phyloP scores from a whole-genome alignment of 2,329 filamentous ascomycete species.

The Aspergillus thermomutatus region DNA sequence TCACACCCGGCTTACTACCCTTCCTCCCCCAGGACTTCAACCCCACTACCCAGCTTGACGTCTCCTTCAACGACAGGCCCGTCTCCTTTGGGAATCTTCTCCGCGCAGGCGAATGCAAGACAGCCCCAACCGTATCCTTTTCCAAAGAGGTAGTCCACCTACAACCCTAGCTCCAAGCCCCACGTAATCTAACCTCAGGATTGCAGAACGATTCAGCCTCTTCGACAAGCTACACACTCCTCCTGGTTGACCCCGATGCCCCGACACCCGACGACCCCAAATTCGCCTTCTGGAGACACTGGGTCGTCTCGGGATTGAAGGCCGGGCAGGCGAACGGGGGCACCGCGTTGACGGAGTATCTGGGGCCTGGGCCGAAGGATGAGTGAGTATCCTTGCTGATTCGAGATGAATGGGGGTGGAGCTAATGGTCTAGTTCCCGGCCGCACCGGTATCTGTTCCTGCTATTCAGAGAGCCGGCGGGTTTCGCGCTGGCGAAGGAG shows the following conservation, averaged over 20 bases:
- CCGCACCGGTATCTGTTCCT: slow-evolving; percentile 16
- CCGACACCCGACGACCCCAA: slow-evolving; percentile 17
- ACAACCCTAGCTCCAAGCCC: background rate
- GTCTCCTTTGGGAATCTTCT: slow-evolving; percentile 10
- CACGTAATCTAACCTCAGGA: background rate
- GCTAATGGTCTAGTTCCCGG: slow-evolving; percentile 5
- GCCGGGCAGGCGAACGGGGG: background rate
- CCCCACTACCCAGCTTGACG: slow-evolving; percentile 3
- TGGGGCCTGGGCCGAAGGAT: slow-evolving; percentile 17
- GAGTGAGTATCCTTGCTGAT: slow-evolving; percentile 5
- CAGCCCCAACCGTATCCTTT: slow-evolving; percentile 7
- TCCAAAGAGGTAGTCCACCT: slow-evolving; percentile 3
- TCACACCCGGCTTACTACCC: background rate
- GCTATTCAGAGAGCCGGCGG: slow-evolving; percentile 11
- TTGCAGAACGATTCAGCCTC: background rate
- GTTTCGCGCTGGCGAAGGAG: slow-evolving; percentile 3
- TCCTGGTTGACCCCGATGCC: slow-evolving; percentile 14
- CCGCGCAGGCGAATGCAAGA: slow-evolving; percentile 13
- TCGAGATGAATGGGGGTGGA: fast-evolving
- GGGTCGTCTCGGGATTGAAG: slow-evolving; percentile 11
- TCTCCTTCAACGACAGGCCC: slow-evolving; percentile 5
- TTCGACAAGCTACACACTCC: slow-evolving; percentile 8
- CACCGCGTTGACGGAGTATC: slow-evolving; percentile 11
- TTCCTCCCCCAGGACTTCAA: slow-evolving; percentile 9
- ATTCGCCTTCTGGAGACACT: slow-evolving; percentile 17